Evolutionary conservation across 202 grass and related monocot species (phyloP).

Genomic region (Cymbopogon flexuosus): DNA sequence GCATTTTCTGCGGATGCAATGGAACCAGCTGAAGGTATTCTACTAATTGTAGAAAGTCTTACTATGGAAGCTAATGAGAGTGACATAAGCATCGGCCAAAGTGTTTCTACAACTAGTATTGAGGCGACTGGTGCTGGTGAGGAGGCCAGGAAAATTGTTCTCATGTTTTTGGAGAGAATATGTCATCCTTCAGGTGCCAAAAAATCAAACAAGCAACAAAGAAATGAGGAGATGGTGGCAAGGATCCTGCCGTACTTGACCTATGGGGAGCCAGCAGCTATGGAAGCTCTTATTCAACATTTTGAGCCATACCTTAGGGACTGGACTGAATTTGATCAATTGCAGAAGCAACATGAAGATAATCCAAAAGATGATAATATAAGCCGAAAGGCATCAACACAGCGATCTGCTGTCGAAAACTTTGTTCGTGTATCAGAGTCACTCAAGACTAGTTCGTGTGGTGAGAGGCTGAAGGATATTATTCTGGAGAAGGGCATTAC

Average conservation of each 20-base stretch:
- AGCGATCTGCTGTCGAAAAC: conserved; percentile 82
- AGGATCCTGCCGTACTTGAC: conserved; percentile 98
- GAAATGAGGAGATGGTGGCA: conserved; percentile 98
- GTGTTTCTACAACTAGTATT: conserved; percentile 66
- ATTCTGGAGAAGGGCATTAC: conserved; percentile 90
- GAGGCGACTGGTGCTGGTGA: conserved; percentile 78
- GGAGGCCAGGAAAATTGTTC: conserved; percentile 89
- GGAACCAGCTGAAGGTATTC: conserved; percentile 93
- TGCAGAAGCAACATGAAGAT: conserved; percentile 78
- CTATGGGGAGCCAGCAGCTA: conserved; percentile 80
- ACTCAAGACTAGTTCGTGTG: conserved; percentile 90
- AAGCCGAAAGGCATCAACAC: conserved; percentile 50
- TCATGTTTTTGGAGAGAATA: conserved; percentile 94
- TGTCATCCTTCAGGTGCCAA: conserved; percentile 62
- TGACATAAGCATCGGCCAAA: conserved; percentile 90
- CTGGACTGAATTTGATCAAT: conserved; percentile 72
- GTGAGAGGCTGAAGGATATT: conserved; percentile 92
- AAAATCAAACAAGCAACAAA: conserved; percentile 94
- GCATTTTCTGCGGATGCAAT: conserved; percentile 91
- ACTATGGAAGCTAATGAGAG: conserved; percentile 97
- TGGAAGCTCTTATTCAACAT: conserved; percentile 95
- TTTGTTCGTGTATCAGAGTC: conserved; percentile 96
- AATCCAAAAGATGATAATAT: conserved; percentile 70
- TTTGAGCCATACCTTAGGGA: conserved; percentile 84
- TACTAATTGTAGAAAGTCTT: conserved; percentile 96